Evolutionary conservation across 805 yeast species (phyloP).

Genomic region (Ogataea sp.): DNA sequence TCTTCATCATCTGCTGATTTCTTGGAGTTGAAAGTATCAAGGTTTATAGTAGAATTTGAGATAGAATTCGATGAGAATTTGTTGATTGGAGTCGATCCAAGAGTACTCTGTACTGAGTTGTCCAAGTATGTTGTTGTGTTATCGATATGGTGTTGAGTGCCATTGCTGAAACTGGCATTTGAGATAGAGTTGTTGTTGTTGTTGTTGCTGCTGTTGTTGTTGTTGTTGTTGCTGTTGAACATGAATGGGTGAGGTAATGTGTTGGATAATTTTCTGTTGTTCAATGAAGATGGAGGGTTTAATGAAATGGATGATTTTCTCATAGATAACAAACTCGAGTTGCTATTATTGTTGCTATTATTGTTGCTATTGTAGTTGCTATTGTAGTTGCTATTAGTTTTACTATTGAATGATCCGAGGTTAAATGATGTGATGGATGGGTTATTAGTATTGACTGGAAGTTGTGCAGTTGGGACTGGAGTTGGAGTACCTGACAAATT

Average conservation of each 20-base stretch:
- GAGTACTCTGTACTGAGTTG: slow-evolving; percentile 3
- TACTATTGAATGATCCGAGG: no score
- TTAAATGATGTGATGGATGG: slow-evolving; percentile 2
- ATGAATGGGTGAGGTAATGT: slow-evolving; percentile 2
- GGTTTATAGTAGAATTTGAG: no score
- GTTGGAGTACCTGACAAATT: slow-evolving; percentile 9
- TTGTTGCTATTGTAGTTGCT: slow-evolving; percentile 2
- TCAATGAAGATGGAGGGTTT: slow-evolving; percentile 31
- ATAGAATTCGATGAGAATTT: no score
- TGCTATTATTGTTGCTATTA: neutral
- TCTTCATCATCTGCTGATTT: slow-evolving; percentile 8
- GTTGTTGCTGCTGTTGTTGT: no score
- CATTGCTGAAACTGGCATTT: no score
- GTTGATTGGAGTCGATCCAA: no score
- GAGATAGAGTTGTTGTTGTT: no score
- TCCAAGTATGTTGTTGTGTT: no score
- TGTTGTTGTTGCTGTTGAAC: neutral
- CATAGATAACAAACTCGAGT: slow-evolving; percentile 7
- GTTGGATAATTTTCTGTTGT: neutral
- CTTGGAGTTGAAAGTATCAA: slow-evolving; percentile 1
- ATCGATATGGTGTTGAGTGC: no score
- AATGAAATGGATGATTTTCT: slow-evolving; percentile 37
- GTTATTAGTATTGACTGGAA: slow-evolving; percentile 4
- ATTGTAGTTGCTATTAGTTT: no score
- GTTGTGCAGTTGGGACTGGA: slow-evolving; percentile 4